Base-by-base conservation (phyloP, 2,329 filamentous ascomycete genomes). In the Tolypocladium ophioglossoides region DNA sequence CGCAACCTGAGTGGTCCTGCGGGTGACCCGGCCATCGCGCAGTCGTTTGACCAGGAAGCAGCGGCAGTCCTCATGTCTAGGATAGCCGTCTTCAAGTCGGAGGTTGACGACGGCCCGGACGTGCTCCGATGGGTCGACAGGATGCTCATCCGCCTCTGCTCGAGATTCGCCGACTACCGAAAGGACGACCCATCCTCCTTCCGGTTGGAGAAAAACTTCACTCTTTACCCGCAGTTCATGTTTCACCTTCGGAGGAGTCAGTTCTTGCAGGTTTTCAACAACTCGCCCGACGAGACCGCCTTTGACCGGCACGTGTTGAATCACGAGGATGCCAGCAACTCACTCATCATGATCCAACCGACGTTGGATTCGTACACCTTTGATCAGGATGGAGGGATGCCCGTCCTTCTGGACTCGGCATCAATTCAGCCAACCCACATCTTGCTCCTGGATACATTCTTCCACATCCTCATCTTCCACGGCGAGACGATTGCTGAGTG, bases 381-480 rank as follows among this genome's bases (percentile, higher is more conserved):
- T 66, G 92, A 97, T 62, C 90, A 96, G 64, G 92, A 97, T 57
- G 91, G 91, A 30, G 87, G 89, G 49, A 84, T 91, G 59, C 92
- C 94, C 2, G 94, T 99, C n/a, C 77, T 99, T 27, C 81, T 99
- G 38, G 94, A 99, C 70, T 97, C 92, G 16, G 91, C 91, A 38
- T 96, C 91, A 7, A 99, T 99, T 63, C 92, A 97, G 67, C 87
- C 91, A 11, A 89, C 91, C 24, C 95, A 96, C 56, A 89, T 97
- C 57, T 80, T 99, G 51, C 83, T 99, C 12, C 85, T 99, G 54
- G 94, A 99, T 66, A 97, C 94, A 0, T 99, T 99, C 78, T 99
- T 99, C 82, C 94, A 99, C 70, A 99, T 99, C 58, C 83, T 99
- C 54, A 99, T 99, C 63, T 99, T 97, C 82, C 91, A 99, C 65